A percentile compares a stretch with the other conserved stretches of the same genome.
These are phyloP conservation scores for Fraxinus albicans DNA, from an alignment of 305 asterid genomes.

Conservation along the genomic window DNA sequence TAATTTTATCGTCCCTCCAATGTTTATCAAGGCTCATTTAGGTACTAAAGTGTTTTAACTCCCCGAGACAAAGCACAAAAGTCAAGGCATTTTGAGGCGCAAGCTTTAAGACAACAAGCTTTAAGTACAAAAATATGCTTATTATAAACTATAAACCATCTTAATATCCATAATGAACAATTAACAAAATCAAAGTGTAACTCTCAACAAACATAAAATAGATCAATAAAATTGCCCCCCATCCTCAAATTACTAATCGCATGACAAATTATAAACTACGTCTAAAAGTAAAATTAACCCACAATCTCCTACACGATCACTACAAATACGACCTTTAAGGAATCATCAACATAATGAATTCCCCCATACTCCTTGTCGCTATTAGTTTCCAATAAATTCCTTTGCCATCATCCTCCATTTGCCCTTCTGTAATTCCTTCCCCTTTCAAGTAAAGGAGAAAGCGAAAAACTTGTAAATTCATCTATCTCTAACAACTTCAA, in stretches of 20 bases:
- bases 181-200: not conserved
- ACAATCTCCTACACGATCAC: not conserved
- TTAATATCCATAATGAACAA: not conserved
- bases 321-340: not conserved
- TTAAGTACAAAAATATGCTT: not conserved
- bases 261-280: not conserved
- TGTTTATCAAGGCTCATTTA: not conserved
- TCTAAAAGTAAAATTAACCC: not conserved
- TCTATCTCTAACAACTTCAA: not conserved
- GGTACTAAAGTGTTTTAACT: not conserved
- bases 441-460: not conserved
- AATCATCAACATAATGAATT: not conserved
- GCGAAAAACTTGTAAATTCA: not conserved
- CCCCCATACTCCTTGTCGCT: not conserved
- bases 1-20: not conserved
- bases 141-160: not conserved
- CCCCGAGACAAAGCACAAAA: not conserved
- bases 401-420: not conserved
- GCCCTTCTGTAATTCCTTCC: not conserved
- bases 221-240: not conserved
- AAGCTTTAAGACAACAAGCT: not conserved
- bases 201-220: not conserved
- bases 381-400: not conserved
- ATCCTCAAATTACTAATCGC: not conserved
- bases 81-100: not conserved